Conservation (phyloP, 2,329 filamentous ascomycete species). For the Apiospora arundinis region DNA sequence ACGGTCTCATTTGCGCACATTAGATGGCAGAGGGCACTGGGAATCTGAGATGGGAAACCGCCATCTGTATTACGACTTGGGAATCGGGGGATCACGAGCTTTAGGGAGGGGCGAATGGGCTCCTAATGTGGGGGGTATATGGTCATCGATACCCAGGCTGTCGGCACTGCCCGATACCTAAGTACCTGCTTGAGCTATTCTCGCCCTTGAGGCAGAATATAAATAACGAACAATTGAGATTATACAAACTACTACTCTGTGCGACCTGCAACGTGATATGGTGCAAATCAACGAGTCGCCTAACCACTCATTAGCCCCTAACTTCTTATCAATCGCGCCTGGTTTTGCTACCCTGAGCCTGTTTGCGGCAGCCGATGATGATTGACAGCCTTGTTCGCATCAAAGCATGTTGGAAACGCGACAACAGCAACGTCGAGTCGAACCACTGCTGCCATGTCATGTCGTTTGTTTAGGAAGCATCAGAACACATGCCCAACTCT, state of each 20-base stretch:
- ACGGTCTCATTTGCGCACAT: background rate
- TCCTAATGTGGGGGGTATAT: conserved; percentile 2
- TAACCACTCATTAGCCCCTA: background rate
- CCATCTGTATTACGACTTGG: background rate
- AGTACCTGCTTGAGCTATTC: background rate
- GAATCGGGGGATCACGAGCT: background rate
- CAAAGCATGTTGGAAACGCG: background rate
- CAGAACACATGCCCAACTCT: background rate
- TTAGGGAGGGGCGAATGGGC: background rate
- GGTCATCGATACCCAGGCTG: background rate
- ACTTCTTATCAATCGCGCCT: background rate
- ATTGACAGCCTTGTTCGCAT: background rate
- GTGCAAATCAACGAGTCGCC: background rate
- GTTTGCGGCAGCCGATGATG: background rate
- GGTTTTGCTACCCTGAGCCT: background rate
- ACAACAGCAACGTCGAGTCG: background rate
- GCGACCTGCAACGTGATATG: background rate
- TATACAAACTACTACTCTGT: background rate
- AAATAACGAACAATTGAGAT: background rate
- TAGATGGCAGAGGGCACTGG: background rate
- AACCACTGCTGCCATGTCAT: too few species aligned
- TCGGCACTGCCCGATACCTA: background rate
- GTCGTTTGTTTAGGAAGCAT: background rate
- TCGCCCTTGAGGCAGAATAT: background rate
- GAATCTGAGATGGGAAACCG: background rate